These are phyloP conservation scores for Blepharisma undulans DNA, from an alignment of 169 alveolate species.

Conservation along the genomic window DNA sequence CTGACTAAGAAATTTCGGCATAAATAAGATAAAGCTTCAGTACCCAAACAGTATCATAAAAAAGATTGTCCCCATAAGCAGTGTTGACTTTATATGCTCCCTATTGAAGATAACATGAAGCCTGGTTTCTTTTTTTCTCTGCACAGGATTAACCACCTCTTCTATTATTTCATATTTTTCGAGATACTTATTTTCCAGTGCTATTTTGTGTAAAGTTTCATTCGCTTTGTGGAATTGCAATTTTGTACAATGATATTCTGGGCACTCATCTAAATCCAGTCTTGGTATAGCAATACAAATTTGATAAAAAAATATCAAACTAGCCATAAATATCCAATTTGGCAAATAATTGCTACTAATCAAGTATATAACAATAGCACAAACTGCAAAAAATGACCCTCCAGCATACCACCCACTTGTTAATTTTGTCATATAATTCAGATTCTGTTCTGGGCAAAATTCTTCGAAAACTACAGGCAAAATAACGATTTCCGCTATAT, in stretches of 20 bases:
- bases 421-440: background rate
- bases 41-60: background rate
- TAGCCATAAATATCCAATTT: background rate
- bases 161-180: background rate
- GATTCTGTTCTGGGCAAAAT: background rate
- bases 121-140: background rate
- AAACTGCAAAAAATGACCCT: background rate
- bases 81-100: background rate
- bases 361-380: background rate
- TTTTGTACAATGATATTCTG: background rate
- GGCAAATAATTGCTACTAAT: background rate
- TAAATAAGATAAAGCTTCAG: background rate
- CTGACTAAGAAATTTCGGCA: constrained; percentile 13
- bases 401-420: background rate
- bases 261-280: background rate
- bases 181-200: background rate
- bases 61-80: background rate
- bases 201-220: background rate
- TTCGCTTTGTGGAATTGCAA: background rate
- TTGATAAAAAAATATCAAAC: background rate
- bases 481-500: background rate
- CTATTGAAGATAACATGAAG: background rate
- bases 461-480: background rate
- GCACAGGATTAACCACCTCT: background rate
- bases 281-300: background rate